Base-by-base conservation (phyloP, 352 stramenopile genomes). In the Pythium aquatile region DNA sequence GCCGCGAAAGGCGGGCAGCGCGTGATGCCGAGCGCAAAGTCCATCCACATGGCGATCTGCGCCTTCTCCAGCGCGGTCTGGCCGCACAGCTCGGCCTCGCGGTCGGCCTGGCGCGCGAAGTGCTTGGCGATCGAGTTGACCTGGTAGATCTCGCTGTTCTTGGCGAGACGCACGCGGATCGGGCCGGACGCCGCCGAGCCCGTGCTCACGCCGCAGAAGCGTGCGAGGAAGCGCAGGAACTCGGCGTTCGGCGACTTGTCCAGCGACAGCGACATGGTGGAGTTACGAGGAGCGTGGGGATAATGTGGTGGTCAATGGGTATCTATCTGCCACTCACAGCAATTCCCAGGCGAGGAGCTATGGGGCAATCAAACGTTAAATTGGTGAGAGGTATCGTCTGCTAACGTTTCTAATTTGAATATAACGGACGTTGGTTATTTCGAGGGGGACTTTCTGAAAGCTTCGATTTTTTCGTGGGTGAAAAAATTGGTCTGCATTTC, bases 211-310 rank as follows among this genome's bases (percentile, higher is more conserved):
- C 86, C 83, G 62, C 80, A 88, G 71, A 94, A 93, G 60, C 86
- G 86, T 66, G 83, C 86, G 32, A 90, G 66, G 72, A 94, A 94
- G 75, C 86, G 84, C 68, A 94, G 63, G 65, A 83, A 90, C 63
- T 88, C 81, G 48, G 86, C 79, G 26, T 88, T 76, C 7, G 70
- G 58, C 26, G 80, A 91, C 79, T 91, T 75, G 77, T 94, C 81
- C 47, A 94, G 77, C 63, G 83, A 90, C 37, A 94, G 77, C 66
- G 86, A 90, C 86, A 94, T 94, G 47, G 52, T 37, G 17, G 32
- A 44, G 6, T 16, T n/a, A 11, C 2, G 49, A 10, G 14, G 49
- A 33, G 17, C 5, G 20, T 58, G 1, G 32, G 8, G 7, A 30
- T 24, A 24, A 24, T 24, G 20, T 1, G 20, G 20, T 24, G 20